phyloP scores from a whole-genome alignment of 441 rosid genomes.

The Adansonia rubrostipa region DNA sequence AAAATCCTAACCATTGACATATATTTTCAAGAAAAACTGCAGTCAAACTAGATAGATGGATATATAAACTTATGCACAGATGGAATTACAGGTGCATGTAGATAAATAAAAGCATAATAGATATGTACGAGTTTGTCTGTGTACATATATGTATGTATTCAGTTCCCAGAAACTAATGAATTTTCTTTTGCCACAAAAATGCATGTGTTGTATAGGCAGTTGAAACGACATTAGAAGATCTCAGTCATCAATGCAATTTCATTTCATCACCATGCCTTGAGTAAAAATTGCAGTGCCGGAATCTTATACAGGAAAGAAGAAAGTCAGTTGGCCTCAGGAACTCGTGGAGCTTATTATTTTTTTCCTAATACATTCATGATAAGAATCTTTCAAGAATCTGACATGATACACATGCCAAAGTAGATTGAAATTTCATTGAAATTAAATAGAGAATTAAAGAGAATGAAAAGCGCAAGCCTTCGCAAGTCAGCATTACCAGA shows the following conservation, averaged over 20 bases:
- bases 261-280: background rate
- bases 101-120: background rate
- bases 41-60: constrained; percentile 12
- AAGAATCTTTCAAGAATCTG: background rate
- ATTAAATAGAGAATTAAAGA: background rate
- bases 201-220: background rate
- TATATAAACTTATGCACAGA: background rate
- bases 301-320: background rate
- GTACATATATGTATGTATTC: background rate
- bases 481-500: background rate
- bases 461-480: background rate
- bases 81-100: background rate
- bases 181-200: background rate
- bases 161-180: background rate
- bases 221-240: background rate
- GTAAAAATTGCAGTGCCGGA: background rate
- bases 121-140: background rate
- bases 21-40: constrained; percentile 3
- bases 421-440: background rate
- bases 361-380: background rate
- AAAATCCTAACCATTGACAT: background rate
- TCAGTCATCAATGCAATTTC: background rate
- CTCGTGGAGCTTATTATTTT: background rate
- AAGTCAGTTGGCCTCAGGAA: background rate
- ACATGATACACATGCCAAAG: background rate